Conservation (phyloP, 2,329 filamentous ascomycete species). For the Cordyceps tenuipes region DNA sequence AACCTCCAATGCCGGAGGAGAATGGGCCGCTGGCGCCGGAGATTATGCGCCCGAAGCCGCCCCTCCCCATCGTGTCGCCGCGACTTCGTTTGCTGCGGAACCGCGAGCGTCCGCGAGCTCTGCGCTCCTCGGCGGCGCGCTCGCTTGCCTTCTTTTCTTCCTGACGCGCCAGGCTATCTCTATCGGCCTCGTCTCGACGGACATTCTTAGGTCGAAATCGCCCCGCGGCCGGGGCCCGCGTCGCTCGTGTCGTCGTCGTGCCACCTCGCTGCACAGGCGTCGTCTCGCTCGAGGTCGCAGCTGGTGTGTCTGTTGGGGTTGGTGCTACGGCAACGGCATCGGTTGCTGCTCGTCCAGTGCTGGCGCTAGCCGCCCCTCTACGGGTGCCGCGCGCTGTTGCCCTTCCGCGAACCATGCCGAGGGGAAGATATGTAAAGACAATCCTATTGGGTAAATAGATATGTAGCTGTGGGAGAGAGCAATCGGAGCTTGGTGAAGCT, state of each 20-base stretch:
- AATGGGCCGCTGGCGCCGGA: slow-evolving; percentile 33
- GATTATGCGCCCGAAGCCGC: slow-evolving; percentile 28
- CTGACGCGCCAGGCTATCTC: slow-evolving; percentile 37
- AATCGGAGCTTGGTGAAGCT: slow-evolving; percentile 16
- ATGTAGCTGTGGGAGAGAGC: background rate
- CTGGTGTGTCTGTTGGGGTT: slow-evolving; percentile 12
- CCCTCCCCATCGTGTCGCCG: slow-evolving; percentile 35
- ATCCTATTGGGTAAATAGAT: background rate
- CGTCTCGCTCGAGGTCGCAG: slow-evolving; percentile 13
- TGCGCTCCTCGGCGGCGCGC: slow-evolving; percentile 31
- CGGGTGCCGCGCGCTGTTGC: slow-evolving; percentile 24
- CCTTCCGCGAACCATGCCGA: slow-evolving; percentile 27
- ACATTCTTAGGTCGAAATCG: slow-evolving; percentile 42
- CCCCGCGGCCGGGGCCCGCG: slow-evolving; percentile 27
- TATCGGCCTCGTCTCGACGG: slow-evolving; percentile 41
- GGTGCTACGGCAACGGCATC: slow-evolving; percentile 11
- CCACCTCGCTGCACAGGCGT: slow-evolving; percentile 6
- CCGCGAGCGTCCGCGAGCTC: slow-evolving; percentile 29
- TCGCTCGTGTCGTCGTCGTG: slow-evolving; percentile 21
- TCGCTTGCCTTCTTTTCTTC: slow-evolving; percentile 35
- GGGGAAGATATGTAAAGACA: background rate
- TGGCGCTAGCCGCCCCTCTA: slow-evolving; percentile 22
- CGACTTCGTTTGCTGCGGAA: slow-evolving; percentile 35
- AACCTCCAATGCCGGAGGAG: slow-evolving; percentile 20
- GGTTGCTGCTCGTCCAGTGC: slow-evolving; percentile 16